Evolutionary conservation across 371 early-diverging fungal genomes (phyloP), one percentile per base, ranked within the genome.

Genomic region (Rhizopus sp.): DNA sequence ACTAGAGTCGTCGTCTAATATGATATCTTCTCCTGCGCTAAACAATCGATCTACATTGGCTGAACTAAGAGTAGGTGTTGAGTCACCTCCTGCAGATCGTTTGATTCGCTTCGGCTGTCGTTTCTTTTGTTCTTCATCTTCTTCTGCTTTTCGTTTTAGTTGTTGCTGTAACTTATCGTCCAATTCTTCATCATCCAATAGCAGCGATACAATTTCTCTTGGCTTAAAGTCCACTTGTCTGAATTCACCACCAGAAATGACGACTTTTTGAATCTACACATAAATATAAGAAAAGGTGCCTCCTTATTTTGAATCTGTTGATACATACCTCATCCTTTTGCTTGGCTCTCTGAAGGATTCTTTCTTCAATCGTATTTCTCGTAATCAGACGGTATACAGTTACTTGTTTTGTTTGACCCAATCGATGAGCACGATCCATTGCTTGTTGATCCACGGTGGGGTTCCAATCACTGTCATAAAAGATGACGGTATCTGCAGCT

Each of bases 381-480:
- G 94, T 92, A 10, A 98, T 88, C 48, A 99, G 70, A 9, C 97
- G 80, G 64, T 96, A 96, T 0, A 99, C 96, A 5, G 91, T 91
- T 9, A 99, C 99, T 70, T 95, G 94, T 44, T 88, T 90, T 7
- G 93, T 97, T 75, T 99, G 99, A 9, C 99, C 99, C 54, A 99
- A 78, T 58, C 99, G 87, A 82, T 99, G 99, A 0, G 96, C 96
- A 47, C 99, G 92, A 63, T 96, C 99, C 94, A 96, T 96, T 10
- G 97, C 95, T 78, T 98, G 99, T 75, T 95, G 90, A 77, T 99
- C 98, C 31, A 95, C 94, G 0, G 93, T 95, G 7, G 99, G 99
- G 68, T 99, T 99, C 96, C 97, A 99, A 77, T 99, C 99, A 50
- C 89, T 89, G 74, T 99, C 99, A 69, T 96, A 99, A 73, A 99